Percentiles rank a stretch among this genome's conserved stretches.
Conservation (phyloP, 257 asterid genomes). For the Solanum paucissectum region DNA sequence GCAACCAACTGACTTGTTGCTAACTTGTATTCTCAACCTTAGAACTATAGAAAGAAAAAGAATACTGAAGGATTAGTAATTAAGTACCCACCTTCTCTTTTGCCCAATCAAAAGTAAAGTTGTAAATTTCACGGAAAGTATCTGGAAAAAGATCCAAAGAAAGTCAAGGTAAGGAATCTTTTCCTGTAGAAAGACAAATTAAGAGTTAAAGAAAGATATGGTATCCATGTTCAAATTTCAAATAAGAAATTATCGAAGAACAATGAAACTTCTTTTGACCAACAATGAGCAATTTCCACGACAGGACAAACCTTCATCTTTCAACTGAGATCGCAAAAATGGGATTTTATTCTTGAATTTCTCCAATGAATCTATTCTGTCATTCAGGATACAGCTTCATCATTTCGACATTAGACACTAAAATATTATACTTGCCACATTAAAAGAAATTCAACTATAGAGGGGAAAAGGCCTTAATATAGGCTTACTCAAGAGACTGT, state of each 20-base stretch:
- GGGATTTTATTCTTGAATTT: slow-evolving; percentile 81
- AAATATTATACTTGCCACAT: not conserved
- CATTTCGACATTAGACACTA: not conserved
- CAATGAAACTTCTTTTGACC: not conserved
- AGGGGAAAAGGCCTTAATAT: not conserved
- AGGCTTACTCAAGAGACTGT: slow-evolving; percentile 79
- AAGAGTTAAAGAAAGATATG: not conserved
- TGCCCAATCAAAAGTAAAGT: slow-evolving; percentile 98
- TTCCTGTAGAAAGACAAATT: not conserved
- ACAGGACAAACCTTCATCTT: slow-evolving; percentile 81
- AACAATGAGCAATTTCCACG: not conserved
- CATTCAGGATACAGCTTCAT: slow-evolving; percentile 2
- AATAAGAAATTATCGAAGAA: not conserved
- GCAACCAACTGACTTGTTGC: not conserved
- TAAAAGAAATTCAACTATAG: not conserved
- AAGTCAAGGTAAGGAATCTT: not conserved
- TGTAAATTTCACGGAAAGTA: slow-evolving; percentile 80
- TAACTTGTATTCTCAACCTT: not conserved
- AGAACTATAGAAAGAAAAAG: not conserved
- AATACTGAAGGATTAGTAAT: not conserved
- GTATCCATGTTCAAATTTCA: not conserved
- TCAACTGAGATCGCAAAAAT: slow-evolving; percentile 82
- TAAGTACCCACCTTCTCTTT: slow-evolving; percentile 68
- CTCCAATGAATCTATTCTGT: slow-evolving; percentile 89
- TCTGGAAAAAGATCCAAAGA: slow-evolving; percentile 29